Evolutionary conservation across 176 grass and related monocot species (phyloP).

Genomic region (Leersia perrieri): DNA sequence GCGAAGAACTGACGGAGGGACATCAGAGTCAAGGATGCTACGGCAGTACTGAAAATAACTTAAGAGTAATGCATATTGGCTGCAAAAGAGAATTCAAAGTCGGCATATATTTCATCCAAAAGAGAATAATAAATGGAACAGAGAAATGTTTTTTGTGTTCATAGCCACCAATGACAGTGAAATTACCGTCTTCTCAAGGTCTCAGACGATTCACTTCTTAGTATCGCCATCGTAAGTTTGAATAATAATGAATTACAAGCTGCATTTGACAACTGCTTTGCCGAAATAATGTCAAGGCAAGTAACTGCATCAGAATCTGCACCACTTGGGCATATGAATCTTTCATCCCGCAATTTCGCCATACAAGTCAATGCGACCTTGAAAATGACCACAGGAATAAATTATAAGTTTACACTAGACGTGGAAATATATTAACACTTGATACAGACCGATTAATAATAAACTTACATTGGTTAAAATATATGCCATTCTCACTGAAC

Average conservation of each 20-base stretch:
- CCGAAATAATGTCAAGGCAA: constrained; percentile 76
- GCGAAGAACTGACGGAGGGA: constrained; percentile 71
- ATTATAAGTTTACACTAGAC: neutral
- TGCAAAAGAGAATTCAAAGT: constrained; percentile 42
- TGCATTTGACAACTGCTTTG: constrained; percentile 81
- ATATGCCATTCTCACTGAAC: constrained; percentile 88
- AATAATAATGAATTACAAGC: constrained; percentile 83
- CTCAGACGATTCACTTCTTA: constrained; percentile 88
- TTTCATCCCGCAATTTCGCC: constrained; percentile 96
- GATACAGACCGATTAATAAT: neutral
- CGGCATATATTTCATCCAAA: constrained; percentile 5
- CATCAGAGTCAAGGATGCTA: constrained; percentile 83
- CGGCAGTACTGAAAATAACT: constrained; percentile 96
- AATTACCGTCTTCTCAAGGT: constrained; percentile 91
- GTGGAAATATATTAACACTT: constrained; percentile 15
- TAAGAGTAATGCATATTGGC: constrained; percentile 93
- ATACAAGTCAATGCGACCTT: constrained; percentile 97
- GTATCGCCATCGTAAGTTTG: constrained; percentile 80
- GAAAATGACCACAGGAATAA: constrained; percentile 22
- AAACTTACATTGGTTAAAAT: constrained; percentile 83
- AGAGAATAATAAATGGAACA: constrained; percentile 8
- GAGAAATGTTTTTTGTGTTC: neutral
- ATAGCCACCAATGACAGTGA: constrained; percentile 19
- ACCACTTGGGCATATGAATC: constrained; percentile 71
- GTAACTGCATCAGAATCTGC: constrained; percentile 85